These are phyloP conservation scores for Phytophthora sojae DNA, from an alignment of 352 stramenopile genomes.

Conservation along the genomic window DNA sequence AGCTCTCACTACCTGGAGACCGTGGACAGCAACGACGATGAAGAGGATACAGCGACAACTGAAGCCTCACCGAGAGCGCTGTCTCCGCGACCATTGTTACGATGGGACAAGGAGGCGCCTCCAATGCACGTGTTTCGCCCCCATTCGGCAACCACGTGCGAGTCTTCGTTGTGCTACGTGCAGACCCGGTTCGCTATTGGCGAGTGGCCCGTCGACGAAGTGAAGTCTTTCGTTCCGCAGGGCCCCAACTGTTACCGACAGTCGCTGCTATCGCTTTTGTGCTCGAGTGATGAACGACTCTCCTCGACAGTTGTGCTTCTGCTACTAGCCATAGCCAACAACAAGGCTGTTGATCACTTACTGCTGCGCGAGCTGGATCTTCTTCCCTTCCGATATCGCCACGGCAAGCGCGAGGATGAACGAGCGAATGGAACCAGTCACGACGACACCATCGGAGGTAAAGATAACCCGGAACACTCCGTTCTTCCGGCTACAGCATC, in stretches of 20 bases:
- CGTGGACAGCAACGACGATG: slow-evolving; percentile 21
- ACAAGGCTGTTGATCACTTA: slow-evolving; percentile 63
- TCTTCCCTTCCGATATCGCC: slow-evolving; percentile 56
- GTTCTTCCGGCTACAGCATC: slow-evolving; percentile 24
- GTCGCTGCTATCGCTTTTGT: slow-evolving; percentile 65
- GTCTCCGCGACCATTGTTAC: slow-evolving; percentile 27
- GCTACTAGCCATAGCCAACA: slow-evolving; percentile 74
- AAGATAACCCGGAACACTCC: slow-evolving; percentile 11
- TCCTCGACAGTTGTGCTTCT: slow-evolving; percentile 69
- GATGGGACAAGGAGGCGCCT: slow-evolving; percentile 43
- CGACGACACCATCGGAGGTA: slow-evolving; percentile 1
- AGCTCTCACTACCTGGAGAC: slow-evolving; percentile 18
- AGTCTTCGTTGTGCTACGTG: slow-evolving; percentile 79
- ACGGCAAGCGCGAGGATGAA: slow-evolving; percentile 27
- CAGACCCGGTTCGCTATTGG: slow-evolving; percentile 80
- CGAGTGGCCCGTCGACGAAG: slow-evolving; percentile 81
- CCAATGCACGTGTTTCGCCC: slow-evolving; percentile 61
- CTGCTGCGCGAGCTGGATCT: slow-evolving; percentile 69
- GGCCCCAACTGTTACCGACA: slow-evolving; percentile 68
- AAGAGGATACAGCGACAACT: slow-evolving; percentile 16
- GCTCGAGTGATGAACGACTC: slow-evolving; percentile 69
- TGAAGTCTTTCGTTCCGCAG: slow-evolving; percentile 56
- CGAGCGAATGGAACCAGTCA: neutral
- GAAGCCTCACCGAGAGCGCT: slow-evolving; percentile 15
- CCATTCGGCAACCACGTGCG: slow-evolving; percentile 58